Evolutionary conservation across 768 basidiomycete species (phyloP).

Genomic region (Boletus edulis): DNA sequence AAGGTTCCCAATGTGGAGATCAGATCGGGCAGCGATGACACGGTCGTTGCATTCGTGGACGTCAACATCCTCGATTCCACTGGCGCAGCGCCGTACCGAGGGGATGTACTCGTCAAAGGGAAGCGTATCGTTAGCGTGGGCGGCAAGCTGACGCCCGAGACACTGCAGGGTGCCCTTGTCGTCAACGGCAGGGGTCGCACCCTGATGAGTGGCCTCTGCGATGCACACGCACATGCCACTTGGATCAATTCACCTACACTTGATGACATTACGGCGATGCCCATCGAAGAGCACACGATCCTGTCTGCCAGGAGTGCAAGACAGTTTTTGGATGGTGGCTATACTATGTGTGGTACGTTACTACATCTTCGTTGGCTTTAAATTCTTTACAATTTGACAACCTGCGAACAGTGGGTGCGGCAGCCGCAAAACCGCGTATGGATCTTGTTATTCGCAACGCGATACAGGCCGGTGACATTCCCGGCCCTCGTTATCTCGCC

Average conservation of each 20-base stretch:
- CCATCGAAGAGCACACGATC: constrained; percentile 33
- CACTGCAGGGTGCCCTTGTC: constrained; percentile 19
- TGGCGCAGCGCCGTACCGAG: constrained; percentile 30
- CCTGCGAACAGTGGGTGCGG: constrained; percentile 30
- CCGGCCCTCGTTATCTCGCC: constrained; percentile 36
- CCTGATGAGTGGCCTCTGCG: constrained; percentile 36
- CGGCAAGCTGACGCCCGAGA: constrained; percentile 17
- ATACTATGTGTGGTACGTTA: constrained; percentile 36
- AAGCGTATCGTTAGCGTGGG: constrained; percentile 31
- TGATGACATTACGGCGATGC: constrained; percentile 29
- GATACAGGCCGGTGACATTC: constrained; percentile 33
- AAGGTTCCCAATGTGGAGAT: constrained; percentile 27
- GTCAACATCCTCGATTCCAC: constrained; percentile 38
- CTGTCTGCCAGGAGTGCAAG: constrained; percentile 29
- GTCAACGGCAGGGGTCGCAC: constrained; percentile 34
- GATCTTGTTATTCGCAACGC: constrained; percentile 35
- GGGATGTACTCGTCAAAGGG: constrained; percentile 34
- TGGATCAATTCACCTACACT: constrained; percentile 32
- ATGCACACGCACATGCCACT: constrained; percentile 34
- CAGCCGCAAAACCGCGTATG: constrained; percentile 32
- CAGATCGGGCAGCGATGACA: constrained; percentile 18
- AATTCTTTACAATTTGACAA: not conserved
- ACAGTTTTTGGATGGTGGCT: constrained; percentile 36
- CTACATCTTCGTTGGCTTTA: not conserved
- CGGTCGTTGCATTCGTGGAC: constrained; percentile 23